Evolutionary conservation across 2,329 filamentous ascomycete genomes (phyloP).

Genomic region (Colletotrichum lentis): DNA sequence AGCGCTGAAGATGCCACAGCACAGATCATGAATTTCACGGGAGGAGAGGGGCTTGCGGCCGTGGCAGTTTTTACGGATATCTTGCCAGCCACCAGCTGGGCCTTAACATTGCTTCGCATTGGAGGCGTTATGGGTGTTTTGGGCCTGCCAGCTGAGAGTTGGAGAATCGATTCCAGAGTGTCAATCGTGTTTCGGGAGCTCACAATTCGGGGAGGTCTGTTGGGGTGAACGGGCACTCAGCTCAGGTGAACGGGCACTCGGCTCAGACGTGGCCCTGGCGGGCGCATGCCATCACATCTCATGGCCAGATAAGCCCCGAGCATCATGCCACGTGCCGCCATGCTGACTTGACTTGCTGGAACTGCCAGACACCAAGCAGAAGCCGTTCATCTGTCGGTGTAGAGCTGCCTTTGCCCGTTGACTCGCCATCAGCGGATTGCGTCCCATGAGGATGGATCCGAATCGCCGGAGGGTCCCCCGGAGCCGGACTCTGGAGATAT

Average conservation of each 20-base stretch:
- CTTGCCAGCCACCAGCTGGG: constrained; percentile 45
- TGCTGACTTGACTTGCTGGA: constrained; percentile 22
- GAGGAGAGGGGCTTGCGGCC: constrained; percentile 46
- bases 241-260: not conserved
- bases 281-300: not conserved
- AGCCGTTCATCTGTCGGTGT: constrained; percentile 56
- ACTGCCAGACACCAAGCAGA: constrained; percentile 56
- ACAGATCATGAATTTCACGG: constrained; percentile 43
- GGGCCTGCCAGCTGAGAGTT: constrained; percentile 45
- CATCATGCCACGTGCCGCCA: constrained; percentile 10
- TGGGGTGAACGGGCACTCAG: not conserved
- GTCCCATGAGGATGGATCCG: constrained; percentile 46
- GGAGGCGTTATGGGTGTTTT: constrained; percentile 45
- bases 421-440: constrained; percentile 54
- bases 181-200: constrained; percentile 46
- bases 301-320: constrained; percentile 4
- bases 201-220: constrained; percentile 43
- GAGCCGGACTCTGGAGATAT: constrained; percentile 43
- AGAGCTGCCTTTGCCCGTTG: constrained; percentile 56
- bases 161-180: constrained; percentile 45
- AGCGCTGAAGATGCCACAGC: constrained; percentile 29
- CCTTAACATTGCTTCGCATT: constrained; percentile 43
- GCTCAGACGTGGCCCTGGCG: not conserved
- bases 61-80: constrained; percentile 47
- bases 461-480: constrained; percentile 25